A percentile compares a stretch with the other conserved stretches of the same genome.
phyloP scores from a whole-genome alignment of 768 basidiomycete species.

The Tulasnella sp. region DNA sequence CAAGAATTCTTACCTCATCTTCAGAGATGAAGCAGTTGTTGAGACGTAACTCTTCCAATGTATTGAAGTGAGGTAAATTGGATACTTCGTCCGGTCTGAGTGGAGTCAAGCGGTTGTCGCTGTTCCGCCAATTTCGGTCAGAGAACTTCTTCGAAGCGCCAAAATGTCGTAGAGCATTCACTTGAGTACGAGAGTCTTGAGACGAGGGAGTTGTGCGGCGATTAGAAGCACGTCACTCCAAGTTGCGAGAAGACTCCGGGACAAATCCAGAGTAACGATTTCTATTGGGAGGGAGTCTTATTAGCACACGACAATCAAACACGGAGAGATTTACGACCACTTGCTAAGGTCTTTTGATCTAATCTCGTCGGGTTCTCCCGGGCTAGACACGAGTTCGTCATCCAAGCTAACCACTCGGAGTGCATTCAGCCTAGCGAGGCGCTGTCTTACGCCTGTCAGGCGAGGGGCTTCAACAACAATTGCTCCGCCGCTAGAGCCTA shows the following conservation, averaged over 20 bases:
- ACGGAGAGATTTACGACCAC: slow-evolving; percentile 37
- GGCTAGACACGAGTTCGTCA: slow-evolving; percentile 52
- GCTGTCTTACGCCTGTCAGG: slow-evolving; percentile 70
- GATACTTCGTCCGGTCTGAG: slow-evolving; percentile 35
- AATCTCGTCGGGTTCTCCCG: slow-evolving; percentile 52
- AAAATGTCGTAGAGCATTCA: slow-evolving; percentile 43
- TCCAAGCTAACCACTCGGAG: slow-evolving; percentile 81
- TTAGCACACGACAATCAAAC: slow-evolving; percentile 20
- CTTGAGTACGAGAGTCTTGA: slow-evolving; percentile 75
- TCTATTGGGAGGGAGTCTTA: slow-evolving; percentile 45
- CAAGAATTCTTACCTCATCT: slow-evolving; percentile 50
- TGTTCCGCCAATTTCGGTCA: slow-evolving; percentile 38
- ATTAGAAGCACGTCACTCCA: slow-evolving; percentile 73
- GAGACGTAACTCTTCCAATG: slow-evolving; percentile 63
- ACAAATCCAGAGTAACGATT: slow-evolving; percentile 75
- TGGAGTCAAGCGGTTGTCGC: slow-evolving; percentile 62
- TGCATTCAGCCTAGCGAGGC: slow-evolving; percentile 60
- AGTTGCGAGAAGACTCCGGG: slow-evolving; percentile 62
- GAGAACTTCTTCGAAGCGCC: slow-evolving; percentile 26
- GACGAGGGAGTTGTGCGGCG: slow-evolving; percentile 52
- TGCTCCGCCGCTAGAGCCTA: slow-evolving; percentile 77
- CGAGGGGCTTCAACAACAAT: slow-evolving; percentile 86
- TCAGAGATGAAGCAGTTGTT: slow-evolving; percentile 71
- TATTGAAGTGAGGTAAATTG: slow-evolving; percentile 47
- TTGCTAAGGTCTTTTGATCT: slow-evolving; percentile 63